phyloP scores from a whole-genome alignment of 164 flowering plant species.

The Houttuynia cordata region DNA sequence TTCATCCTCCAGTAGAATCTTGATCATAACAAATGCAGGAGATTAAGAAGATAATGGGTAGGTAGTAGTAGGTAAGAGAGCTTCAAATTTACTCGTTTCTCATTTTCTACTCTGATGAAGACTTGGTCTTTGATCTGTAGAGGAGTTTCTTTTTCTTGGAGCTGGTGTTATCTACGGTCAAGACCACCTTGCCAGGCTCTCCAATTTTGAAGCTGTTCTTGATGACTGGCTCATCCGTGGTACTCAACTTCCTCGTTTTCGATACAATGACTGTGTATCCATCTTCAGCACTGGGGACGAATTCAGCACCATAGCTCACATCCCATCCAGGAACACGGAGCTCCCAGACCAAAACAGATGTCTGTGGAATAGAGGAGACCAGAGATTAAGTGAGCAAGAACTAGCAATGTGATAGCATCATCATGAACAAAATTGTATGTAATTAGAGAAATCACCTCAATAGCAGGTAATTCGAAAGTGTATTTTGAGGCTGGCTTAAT shows the following conservation, averaged over 20 bases:
- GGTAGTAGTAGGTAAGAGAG: slow-evolving; percentile 1
- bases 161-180: slow-evolving; percentile 62
- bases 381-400: neutral
- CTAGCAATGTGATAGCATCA: neutral
- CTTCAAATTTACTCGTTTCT: neutral
- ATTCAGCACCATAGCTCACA: slow-evolving; percentile 63
- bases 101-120: slow-evolving; percentile 10
- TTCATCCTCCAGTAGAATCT: neutral
- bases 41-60: neutral
- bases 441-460: slow-evolving; percentile 39
- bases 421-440: neutral
- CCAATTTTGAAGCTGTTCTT: slow-evolving; percentile 49
- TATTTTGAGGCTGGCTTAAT: slow-evolving; percentile 67
- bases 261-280: slow-evolving; percentile 64
- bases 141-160: slow-evolving; percentile 91
- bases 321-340: slow-evolving; percentile 78
- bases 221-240: slow-evolving; percentile 52
- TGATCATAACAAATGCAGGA: neutral
- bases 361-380: slow-evolving; percentile 20
- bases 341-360: slow-evolving; percentile 54
- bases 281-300: slow-evolving; percentile 50
- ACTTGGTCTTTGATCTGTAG: slow-evolving; percentile 68
- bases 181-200: slow-evolving; percentile 65
- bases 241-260: slow-evolving; percentile 46
- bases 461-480: slow-evolving; percentile 48